A percentile compares a stretch with the other conserved stretches of the same genome.
phyloP scores from a whole-genome alignment of 2,329 filamentous ascomycete species.

The Cladosporium sp. region DNA sequence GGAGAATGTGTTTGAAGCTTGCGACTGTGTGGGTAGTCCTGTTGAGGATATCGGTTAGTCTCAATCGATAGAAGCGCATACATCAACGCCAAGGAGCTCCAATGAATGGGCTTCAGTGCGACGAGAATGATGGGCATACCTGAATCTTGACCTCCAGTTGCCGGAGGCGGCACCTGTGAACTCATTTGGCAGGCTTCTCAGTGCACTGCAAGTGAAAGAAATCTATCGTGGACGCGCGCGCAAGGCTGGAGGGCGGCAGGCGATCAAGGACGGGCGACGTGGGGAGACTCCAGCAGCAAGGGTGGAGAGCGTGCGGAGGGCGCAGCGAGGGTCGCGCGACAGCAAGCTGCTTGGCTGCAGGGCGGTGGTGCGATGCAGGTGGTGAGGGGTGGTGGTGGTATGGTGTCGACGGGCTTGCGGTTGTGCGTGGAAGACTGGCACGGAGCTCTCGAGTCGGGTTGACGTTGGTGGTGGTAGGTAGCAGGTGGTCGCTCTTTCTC shows the following conservation, averaged over 20 bases:
- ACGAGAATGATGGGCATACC: slow-evolving; percentile 21
- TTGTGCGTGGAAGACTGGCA: neutral
- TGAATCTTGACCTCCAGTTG: slow-evolving; percentile 26
- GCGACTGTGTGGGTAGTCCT: slow-evolving; percentile 27
- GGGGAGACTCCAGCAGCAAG: neutral
- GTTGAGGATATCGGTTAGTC: slow-evolving; percentile 18
- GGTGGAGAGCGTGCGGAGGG: neutral
- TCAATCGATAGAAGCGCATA: neutral
- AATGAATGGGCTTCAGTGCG: neutral
- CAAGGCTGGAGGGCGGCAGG: neutral
- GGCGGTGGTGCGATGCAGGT: neutral
- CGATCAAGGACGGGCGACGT: neutral
- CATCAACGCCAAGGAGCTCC: slow-evolving; percentile 19
- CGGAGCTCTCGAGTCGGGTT: slow-evolving; percentile 5
- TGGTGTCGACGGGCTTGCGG: neutral
- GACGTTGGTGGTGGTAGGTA: neutral
- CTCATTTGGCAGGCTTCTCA: slow-evolving; percentile 27
- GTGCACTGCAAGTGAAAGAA: neutral
- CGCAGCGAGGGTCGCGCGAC: slow-evolving; percentile 3
- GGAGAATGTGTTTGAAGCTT: slow-evolving; percentile 21
- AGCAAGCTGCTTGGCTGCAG: neutral
- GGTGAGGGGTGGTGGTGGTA: neutral
- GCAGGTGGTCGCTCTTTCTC: slow-evolving; percentile 14
- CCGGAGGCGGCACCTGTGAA: slow-evolving; percentile 30
- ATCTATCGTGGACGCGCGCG: slow-evolving; percentile 7